These are phyloP conservation scores for Barbatosphaeria neglecta DNA, from an alignment of 495 filamentous ascomycete species.

Conservation along the genomic window DNA sequence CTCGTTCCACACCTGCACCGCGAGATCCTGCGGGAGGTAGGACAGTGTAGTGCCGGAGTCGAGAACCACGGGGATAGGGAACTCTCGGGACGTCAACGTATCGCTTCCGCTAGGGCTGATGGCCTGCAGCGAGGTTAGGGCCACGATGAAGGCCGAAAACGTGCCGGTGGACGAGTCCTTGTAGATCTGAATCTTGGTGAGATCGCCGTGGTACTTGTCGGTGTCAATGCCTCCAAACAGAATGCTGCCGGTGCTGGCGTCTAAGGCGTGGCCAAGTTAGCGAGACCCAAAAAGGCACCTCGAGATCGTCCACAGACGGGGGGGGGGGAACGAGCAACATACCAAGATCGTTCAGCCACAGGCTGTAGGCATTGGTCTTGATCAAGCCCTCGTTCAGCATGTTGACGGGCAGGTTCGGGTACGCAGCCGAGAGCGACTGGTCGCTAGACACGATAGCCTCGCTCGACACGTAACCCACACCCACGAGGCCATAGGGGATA, in stretches of 20 bases:
- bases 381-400: conserved; percentile 65
- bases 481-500: conserved; percentile 69
- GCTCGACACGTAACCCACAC: conserved; percentile 72
- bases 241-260: conserved; percentile 31
- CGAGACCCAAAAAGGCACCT: background rate
- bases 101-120: conserved; percentile 34
- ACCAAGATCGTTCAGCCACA: conserved; percentile 77
- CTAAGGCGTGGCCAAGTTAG: conserved; percentile 3
- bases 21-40: conserved; percentile 66
- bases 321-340: conserved; percentile 3
- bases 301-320: background rate
- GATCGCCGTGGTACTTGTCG: conserved; percentile 63
- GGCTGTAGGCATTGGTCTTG: conserved; percentile 72
- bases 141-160: conserved; percentile 56
- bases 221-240: conserved; percentile 91
- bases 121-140: conserved; percentile 48
- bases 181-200: conserved; percentile 54
- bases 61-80: conserved; percentile 59
- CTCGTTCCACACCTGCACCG: conserved; percentile 52
- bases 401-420: conserved; percentile 69
- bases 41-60: conserved; percentile 85
- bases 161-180: conserved; percentile 34
- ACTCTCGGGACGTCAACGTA: conserved; percentile 35
- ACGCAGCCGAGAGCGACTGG: conserved; percentile 29
- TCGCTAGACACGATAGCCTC: conserved; percentile 55